Evolutionary conservation across 108 stramenopile genomes (phyloP).

Genomic region (Poteriospumella lacustris): DNA sequence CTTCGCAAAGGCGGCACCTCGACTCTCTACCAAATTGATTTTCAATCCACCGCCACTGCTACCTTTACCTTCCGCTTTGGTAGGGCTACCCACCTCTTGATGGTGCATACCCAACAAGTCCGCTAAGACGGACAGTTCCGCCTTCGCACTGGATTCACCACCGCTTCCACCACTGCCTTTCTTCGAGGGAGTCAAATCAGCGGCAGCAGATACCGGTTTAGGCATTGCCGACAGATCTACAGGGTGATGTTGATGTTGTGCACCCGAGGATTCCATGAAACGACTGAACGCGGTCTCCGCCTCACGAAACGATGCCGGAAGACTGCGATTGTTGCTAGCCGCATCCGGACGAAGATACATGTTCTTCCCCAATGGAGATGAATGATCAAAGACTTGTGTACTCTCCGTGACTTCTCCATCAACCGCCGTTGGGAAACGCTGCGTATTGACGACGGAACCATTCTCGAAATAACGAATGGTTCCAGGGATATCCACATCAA

Average conservation of each 20-base stretch:
- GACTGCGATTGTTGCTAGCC: no score
- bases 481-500: not conserved
- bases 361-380: not conserved
- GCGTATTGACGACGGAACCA: not conserved
- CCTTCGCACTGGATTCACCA: conserved; percentile 5
- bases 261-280: no score
- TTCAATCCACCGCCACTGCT: not conserved
- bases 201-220: not conserved
- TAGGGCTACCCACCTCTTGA: not conserved
- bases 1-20: no score
- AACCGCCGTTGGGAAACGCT: not conserved
- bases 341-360: not conserved
- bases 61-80: not conserved
- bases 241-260: no score
- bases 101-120: conserved; percentile 30
- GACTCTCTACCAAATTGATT: conserved; percentile 27
- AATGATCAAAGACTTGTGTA: not conserved
- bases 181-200: not conserved
- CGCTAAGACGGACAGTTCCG: conserved; percentile 15
- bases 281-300: not conserved
- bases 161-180: not conserved
- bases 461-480: not conserved
- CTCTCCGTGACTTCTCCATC: not conserved
- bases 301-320: not conserved
- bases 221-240: no score